Evolutionary conservation across 2,329 filamentous ascomycete species (phyloP).

Genomic region (Claviceps fusiformis): DNA sequence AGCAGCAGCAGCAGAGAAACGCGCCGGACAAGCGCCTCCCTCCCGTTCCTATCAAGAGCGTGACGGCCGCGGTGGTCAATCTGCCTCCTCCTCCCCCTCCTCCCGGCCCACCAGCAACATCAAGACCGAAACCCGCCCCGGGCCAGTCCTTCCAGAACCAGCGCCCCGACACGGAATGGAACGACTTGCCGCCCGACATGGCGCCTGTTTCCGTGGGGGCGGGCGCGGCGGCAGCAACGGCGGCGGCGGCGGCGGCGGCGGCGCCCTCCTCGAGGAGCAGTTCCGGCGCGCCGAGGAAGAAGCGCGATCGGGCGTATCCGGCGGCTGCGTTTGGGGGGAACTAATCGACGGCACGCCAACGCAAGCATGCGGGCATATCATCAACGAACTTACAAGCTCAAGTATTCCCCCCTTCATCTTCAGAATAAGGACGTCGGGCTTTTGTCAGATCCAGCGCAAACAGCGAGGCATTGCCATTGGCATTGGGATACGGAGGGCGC

Average conservation of each 20-base stretch:
- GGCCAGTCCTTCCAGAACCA: slow-evolving; percentile 43
- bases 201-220: slow-evolving; percentile 12
- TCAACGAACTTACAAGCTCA: too few relatives aligned
- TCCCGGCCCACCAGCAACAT: not conserved
- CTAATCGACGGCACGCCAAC: not conserved
- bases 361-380: not conserved
- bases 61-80: slow-evolving; percentile 19
- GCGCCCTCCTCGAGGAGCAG: slow-evolving; percentile 42
- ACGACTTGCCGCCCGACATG: slow-evolving; percentile 51
- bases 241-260: slow-evolving; percentile 17
- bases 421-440: too few relatives aligned
- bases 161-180: slow-evolving; percentile 49
- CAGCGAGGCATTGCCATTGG: too few relatives aligned
- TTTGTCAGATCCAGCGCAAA: too few relatives aligned
- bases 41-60: slow-evolving; percentile 11
- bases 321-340: slow-evolving; percentile 41
- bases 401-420: too few relatives aligned
- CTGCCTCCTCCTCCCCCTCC: slow-evolving; percentile 9
- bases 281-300: slow-evolving; percentile 37
- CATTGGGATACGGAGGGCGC: too few relatives aligned
- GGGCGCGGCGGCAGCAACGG: slow-evolving; percentile 7
- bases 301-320: slow-evolving; percentile 48
- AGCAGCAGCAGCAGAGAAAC: not conserved
- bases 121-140: slow-evolving; percentile 10
- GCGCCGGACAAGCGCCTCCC: not conserved